phyloP scores from a whole-genome alignment of 495 filamentous ascomycete species.

The Glarea lozoyensis region DNA sequence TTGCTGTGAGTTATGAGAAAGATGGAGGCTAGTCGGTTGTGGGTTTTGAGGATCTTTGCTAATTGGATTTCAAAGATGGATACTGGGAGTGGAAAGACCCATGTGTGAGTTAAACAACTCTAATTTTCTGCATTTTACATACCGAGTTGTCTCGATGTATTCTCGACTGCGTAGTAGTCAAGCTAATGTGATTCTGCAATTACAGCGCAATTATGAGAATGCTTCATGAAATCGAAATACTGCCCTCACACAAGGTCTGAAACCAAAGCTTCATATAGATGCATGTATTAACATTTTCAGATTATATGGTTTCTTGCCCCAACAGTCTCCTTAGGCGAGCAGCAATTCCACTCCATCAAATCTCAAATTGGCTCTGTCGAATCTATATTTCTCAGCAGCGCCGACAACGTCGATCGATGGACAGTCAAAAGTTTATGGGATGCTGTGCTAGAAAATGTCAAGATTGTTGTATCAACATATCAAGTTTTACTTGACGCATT shows the following conservation, averaged over 20 bases:
- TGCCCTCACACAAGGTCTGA: slow-evolving; percentile 48
- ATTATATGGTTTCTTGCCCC: slow-evolving; percentile 81
- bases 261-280: background rate
- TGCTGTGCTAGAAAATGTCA: slow-evolving; percentile 53
- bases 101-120: slow-evolving; percentile 51
- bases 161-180: too few species aligned
- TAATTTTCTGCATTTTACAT: background rate
- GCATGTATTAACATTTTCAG: slow-evolving; percentile 29
- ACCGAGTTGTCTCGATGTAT: too few species aligned
- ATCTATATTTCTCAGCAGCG: slow-evolving; percentile 55
- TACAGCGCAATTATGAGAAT: slow-evolving; percentile 75
- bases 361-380: slow-evolving; percentile 54
- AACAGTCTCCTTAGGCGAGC: slow-evolving; percentile 62
- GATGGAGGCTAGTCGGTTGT: background rate
- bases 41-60: background rate
- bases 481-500: slow-evolving; percentile 72
- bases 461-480: slow-evolving; percentile 70
- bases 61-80: slow-evolving; percentile 57
- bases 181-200: background rate
- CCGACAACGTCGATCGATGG: slow-evolving; percentile 54
- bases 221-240: slow-evolving; percentile 59
- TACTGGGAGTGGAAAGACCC: slow-evolving; percentile 87
- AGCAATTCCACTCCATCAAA: slow-evolving; percentile 60
- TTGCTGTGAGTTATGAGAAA: slow-evolving; percentile 48
- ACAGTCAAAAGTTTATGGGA: slow-evolving; percentile 64